These are phyloP conservation scores for Aspergillus thermomutatus DNA, from an alignment of 2,329 filamentous ascomycete genomes.

Conservation along the genomic window DNA sequence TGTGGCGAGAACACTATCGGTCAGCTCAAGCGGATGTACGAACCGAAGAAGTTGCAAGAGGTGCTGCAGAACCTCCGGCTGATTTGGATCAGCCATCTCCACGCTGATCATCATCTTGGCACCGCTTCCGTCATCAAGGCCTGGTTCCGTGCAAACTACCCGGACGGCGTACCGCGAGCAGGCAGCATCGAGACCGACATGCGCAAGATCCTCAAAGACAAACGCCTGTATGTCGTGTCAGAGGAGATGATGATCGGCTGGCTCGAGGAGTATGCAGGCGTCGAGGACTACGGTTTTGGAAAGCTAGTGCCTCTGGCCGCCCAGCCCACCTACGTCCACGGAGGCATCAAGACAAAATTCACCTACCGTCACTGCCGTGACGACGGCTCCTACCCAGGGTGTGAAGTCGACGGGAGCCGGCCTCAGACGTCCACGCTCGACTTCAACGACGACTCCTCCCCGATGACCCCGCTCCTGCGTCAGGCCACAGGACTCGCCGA, in stretches of 20 bases:
- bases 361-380: constrained; percentile 27
- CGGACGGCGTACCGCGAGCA: constrained; percentile 36
- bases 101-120: constrained; percentile 94
- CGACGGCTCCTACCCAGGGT: constrained; percentile 24
- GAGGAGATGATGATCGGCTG: constrained; percentile 69
- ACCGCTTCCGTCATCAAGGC: constrained; percentile 75
- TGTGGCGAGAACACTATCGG: constrained; percentile 90
- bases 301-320: constrained; percentile 51
- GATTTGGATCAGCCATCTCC: constrained; percentile 92
- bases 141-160: constrained; percentile 64
- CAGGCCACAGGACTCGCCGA: constrained; percentile 59
- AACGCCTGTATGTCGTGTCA: constrained; percentile 63
- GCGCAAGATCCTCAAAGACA: constrained; percentile 37
- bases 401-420: constrained; percentile 5
- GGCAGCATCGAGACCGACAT: constrained; percentile 33
- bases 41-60: constrained; percentile 60
- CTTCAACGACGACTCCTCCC: constrained; percentile 25
- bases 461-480: constrained; percentile 41
- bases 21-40: constrained; percentile 74
- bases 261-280: constrained; percentile 72
- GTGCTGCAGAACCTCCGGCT: constrained; percentile 74
- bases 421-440: constrained; percentile 19
- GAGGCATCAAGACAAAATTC: constrained; percentile 24
- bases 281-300: constrained; percentile 73
- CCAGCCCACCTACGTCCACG: constrained; percentile 18